Conservation (phyloP, 2,329 filamentous ascomycete genomes). For the Arthrobotrys entomopaga region DNA sequence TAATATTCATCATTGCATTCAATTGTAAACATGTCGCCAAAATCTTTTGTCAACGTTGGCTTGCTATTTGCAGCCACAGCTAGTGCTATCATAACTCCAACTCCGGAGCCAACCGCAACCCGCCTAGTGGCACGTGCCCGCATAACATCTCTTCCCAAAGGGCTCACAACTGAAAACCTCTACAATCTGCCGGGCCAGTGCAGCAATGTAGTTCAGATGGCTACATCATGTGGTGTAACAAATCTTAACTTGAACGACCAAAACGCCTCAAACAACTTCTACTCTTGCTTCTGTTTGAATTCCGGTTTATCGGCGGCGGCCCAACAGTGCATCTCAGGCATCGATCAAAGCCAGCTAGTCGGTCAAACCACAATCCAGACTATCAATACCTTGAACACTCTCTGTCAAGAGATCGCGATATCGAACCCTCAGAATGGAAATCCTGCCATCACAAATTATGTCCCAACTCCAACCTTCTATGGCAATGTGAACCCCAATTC, state of each 20-base stretch:
- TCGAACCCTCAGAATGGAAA: slow-evolving; percentile 5
- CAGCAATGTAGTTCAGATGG: not conserved
- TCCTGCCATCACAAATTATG: not conserved
- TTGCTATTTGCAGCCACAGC: not conserved
- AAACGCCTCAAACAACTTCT: slow-evolving; percentile 7
- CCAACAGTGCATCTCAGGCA: slow-evolving; percentile 1
- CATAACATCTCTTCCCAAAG: too few relatives aligned
- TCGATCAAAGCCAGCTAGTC: slow-evolving; percentile 16
- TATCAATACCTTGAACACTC: slow-evolving; percentile 12
- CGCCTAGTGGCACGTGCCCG: too few relatives aligned
- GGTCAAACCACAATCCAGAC: slow-evolving; percentile 21
- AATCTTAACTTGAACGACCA: slow-evolving; percentile 7
- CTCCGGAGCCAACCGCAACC: not conserved
- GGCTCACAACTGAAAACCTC: not conserved
- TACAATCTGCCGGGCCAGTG: slow-evolving; percentile 13
- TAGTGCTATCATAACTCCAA: not conserved
- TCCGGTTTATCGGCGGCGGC: not conserved
- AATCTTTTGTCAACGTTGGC: not conserved
- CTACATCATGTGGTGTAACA: slow-evolving; percentile 14
- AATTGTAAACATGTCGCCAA: not conserved
- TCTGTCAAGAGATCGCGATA: slow-evolving; percentile 24
- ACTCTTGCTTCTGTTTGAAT: slow-evolving; percentile 29
- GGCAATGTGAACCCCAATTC: slow-evolving; percentile 1
- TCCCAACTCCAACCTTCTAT: not conserved
- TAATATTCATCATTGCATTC: too few relatives aligned